Conservation (phyloP, 495 filamentous ascomycete species). For the Aspergillus funiculosus region DNA sequence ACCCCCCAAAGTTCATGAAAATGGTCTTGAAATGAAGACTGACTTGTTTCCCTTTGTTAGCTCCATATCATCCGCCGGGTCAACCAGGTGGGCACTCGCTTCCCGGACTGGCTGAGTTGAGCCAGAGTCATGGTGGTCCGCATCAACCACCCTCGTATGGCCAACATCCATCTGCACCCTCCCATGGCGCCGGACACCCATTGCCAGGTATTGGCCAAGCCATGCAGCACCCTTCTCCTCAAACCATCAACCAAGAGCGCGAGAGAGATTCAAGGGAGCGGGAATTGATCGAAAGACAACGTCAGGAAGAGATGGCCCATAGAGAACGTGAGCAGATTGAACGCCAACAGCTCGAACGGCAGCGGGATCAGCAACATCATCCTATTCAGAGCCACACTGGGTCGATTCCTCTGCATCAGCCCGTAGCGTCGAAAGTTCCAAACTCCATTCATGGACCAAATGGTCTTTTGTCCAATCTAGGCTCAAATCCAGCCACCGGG, state of each 20-base stretch:
- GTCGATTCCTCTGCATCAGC: slow-evolving; percentile 83
- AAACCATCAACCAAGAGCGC: slow-evolving; percentile 46
- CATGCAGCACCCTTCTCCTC: slow-evolving; percentile 48
- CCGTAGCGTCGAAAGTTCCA: slow-evolving; percentile 74
- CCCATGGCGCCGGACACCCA: slow-evolving; percentile 44
- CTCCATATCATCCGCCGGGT: slow-evolving; percentile 38
- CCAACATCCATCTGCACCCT: slow-evolving; percentile 37
- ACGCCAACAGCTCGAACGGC: slow-evolving; percentile 47
- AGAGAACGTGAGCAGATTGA: slow-evolving; percentile 56
- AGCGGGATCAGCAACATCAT: slow-evolving; percentile 50
- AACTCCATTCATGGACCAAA: slow-evolving; percentile 82
- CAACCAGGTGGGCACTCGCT: slow-evolving; percentile 48
- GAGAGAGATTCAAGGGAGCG: slow-evolving; percentile 48
- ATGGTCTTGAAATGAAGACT: slow-evolving; percentile 19
- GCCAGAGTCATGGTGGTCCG: slow-evolving; percentile 44
- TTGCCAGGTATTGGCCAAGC: slow-evolving; percentile 49
- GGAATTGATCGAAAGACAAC: slow-evolving; percentile 44
- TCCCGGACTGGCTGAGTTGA: slow-evolving; percentile 46
- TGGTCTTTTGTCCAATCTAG: slow-evolving; percentile 73
- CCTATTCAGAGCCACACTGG: slow-evolving; percentile 79
- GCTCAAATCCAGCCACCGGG: slow-evolving; percentile 47
- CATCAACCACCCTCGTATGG: slow-evolving; percentile 47
- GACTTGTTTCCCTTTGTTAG: slow-evolving; percentile 27
- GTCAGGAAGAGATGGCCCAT: slow-evolving; percentile 54
- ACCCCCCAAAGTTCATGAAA: slow-evolving; percentile 1